Conservation (phyloP, 805 yeast genomes). For the Starmerella sp. region DNA sequence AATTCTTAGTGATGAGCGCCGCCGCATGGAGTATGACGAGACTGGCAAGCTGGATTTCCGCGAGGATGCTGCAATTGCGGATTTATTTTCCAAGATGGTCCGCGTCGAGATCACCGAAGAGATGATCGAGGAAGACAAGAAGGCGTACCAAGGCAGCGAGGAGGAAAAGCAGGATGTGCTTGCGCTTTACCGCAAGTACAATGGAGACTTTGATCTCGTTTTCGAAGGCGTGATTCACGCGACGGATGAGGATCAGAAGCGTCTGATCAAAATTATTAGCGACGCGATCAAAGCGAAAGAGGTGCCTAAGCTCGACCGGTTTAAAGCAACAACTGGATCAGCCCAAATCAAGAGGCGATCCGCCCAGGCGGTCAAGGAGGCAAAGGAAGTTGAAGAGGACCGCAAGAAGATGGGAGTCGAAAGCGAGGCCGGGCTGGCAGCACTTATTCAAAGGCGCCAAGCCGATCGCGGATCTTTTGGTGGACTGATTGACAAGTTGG, state of each 20-base stretch:
- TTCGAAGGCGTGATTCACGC: slow-evolving; percentile 73
- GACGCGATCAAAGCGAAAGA: slow-evolving; percentile 34
- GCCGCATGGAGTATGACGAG: slow-evolving; percentile 50
- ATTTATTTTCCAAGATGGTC: slow-evolving; percentile 30
- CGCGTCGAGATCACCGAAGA: slow-evolving; percentile 31
- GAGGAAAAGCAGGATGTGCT: slow-evolving; percentile 45
- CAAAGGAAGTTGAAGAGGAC: slow-evolving; percentile 44
- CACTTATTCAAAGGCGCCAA: slow-evolving; percentile 30
- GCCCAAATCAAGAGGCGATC: slow-evolving; percentile 39
- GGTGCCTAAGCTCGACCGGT: slow-evolving; percentile 35
- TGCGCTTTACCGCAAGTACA: slow-evolving; percentile 42
- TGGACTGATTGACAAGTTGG: slow-evolving; percentile 13
- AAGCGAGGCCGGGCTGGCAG: slow-evolving; percentile 29
- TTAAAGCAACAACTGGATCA: slow-evolving; percentile 39
- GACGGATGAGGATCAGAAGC: slow-evolving; percentile 50
- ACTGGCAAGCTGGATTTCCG: slow-evolving; percentile 50
- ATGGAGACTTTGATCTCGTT: slow-evolving; percentile 58
- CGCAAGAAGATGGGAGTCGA: slow-evolving; percentile 41
- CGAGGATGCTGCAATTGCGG: slow-evolving; percentile 29
- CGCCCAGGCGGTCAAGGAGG: slow-evolving; percentile 30
- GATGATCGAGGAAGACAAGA: slow-evolving; percentile 55
- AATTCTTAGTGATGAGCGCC: slow-evolving; percentile 47
- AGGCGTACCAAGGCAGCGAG: slow-evolving; percentile 42
- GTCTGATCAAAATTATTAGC: slow-evolving; percentile 46
- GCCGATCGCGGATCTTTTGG: slow-evolving; percentile 19